Conservation (phyloP, 2,329 filamentous ascomycete genomes). For the Pseudogymnoascus sp. region DNA sequence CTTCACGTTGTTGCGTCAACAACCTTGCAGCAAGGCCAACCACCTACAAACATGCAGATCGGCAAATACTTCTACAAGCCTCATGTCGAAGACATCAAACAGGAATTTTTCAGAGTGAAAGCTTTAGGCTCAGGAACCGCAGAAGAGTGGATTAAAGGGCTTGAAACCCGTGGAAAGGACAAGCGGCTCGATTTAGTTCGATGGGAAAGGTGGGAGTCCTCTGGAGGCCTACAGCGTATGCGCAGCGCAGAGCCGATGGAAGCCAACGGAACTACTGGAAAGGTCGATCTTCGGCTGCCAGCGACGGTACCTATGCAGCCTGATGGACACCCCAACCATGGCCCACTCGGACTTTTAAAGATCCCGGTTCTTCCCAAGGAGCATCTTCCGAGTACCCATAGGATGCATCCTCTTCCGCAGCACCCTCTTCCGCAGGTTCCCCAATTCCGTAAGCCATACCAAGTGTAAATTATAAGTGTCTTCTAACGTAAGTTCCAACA, state of each 20-base stretch:
- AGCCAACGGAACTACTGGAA: background rate
- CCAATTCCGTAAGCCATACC: slow-evolving; percentile 2
- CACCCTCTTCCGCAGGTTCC: background rate
- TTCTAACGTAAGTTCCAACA: background rate
- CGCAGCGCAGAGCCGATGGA: slow-evolving; percentile 10
- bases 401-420: background rate
- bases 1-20: slow-evolving; percentile 51
- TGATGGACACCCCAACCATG: background rate
- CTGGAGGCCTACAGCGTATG: slow-evolving; percentile 20
- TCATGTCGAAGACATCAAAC: slow-evolving; percentile 54
- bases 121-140: slow-evolving; percentile 58
- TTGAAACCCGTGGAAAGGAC: slow-evolving; percentile 54
- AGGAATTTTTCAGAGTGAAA: slow-evolving; percentile 55
- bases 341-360: background rate
- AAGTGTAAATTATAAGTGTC: background rate
- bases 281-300: background rate
- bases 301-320: background rate
- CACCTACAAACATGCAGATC: slow-evolving; percentile 41
- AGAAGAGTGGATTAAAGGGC: slow-evolving; percentile 73
- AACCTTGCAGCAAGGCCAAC: slow-evolving; percentile 44
- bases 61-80: slow-evolving; percentile 58
- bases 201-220: slow-evolving; percentile 57
- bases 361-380: background rate
- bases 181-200: slow-evolving; percentile 53
- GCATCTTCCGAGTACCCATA: background rate